Base-by-base conservation (phyloP, 176 grass and related monocot genomes). In the Avena eriantha region DNA sequence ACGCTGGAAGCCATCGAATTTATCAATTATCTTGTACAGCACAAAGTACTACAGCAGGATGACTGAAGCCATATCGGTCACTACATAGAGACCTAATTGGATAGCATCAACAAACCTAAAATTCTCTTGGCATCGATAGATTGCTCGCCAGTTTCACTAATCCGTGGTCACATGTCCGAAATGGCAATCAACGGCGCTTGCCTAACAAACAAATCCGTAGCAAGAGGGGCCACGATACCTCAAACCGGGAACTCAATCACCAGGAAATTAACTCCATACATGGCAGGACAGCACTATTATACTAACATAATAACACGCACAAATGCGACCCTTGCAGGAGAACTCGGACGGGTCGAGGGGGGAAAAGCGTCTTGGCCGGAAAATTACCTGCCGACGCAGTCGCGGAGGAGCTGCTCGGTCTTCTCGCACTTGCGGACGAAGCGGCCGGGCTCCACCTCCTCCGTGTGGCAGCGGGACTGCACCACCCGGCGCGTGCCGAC, bases 341-440 rank as follows among this genome's bases (percentile, higher is more conserved):
- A 12, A 18, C 15, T 2, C 0, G 53, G 53, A 34, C 17, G 11
- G 2, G 55, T 73, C 33, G 55, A 45, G 31, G 48, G 13, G 26
- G 47, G n/a, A 0, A 29, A n/a, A 19, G 64, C 3, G 13, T n/a
- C 29, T n/a, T n/a, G 64, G 63, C n/a, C 22, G 19, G 19, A 7
- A 19, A 10, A 2, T 45, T 64, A 91, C 86, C 86, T 91, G 82
- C 86, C 93, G 45, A 92, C 31, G 81, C 88, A 95, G 60, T 87
- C 89, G 51, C 92, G 88, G 57, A 98, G 81, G 76, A 89, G 87
- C 74, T 94, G 90, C 78, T 93, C 86, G 8, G 90, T 98, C 90
- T 88, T 94, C 82, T 98, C 90, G 90, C 96, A 98, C 84, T 92
- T 95, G 83, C 86, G 87, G 68, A 98, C 82, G 85, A 93, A 93